A percentile compares a stretch with the other conserved stretches of the same genome.
Conservation (phyloP, 768 basidiomycete genomes). For the Russula olivacea region DNA sequence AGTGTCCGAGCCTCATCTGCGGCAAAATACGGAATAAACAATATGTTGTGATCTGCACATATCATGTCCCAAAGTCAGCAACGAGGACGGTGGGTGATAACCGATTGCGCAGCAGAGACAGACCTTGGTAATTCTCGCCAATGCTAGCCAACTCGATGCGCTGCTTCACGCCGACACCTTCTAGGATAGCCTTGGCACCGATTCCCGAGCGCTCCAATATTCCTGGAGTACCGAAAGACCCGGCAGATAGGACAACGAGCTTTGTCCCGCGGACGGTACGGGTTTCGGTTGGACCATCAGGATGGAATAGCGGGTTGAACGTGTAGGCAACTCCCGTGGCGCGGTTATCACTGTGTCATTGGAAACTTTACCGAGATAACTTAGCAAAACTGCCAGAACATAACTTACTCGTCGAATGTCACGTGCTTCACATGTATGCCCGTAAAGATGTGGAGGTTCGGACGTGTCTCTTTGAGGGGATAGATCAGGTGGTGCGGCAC, state of each 20-base stretch:
- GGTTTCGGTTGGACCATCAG: slow-evolving; percentile 12
- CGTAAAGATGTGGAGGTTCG: slow-evolving; percentile 32
- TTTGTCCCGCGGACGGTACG: slow-evolving; percentile 30
- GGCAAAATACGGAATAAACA: slow-evolving; percentile 15
- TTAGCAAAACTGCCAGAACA: slow-evolving; percentile 6
- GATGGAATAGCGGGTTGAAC: slow-evolving; percentile 29
- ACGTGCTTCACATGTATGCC: slow-evolving; percentile 35
- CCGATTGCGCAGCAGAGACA: background rate
- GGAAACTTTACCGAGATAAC: background rate
- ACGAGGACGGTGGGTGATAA: background rate
- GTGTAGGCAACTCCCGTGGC: slow-evolving; percentile 38
- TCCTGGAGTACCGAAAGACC: slow-evolving; percentile 41
- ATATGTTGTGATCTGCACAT: slow-evolving; percentile 20
- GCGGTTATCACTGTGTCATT: slow-evolving; percentile 29
- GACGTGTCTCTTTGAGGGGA: slow-evolving; percentile 27
- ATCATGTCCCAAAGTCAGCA: background rate
- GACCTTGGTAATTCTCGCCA: slow-evolving; percentile 40
- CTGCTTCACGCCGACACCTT: slow-evolving; percentile 29
- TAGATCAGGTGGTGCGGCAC: slow-evolving; percentile 41
- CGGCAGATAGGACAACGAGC: slow-evolving; percentile 38
- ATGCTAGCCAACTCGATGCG: slow-evolving; percentile 39
- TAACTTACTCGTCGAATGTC: slow-evolving; percentile 32
- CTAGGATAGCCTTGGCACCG: slow-evolving; percentile 32
- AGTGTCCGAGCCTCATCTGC: slow-evolving; percentile 25
- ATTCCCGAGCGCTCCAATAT: slow-evolving; percentile 52